These are phyloP conservation scores for Cyclocybe cylindracea DNA, from an alignment of 768 basidiomycete species.

Conservation along the genomic window DNA sequence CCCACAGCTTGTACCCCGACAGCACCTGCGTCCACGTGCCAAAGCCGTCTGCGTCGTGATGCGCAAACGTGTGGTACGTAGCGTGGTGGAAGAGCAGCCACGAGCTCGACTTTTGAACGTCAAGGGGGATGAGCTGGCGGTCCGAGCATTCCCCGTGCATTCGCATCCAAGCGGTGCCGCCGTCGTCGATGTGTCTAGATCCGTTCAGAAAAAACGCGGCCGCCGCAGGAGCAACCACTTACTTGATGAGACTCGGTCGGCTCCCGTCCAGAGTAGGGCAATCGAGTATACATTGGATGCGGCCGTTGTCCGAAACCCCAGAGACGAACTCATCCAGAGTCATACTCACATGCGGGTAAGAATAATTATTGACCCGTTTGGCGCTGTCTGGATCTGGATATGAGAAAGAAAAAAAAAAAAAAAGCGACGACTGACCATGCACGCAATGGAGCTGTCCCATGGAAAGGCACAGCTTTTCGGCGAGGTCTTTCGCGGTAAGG, in stretches of 20 bases:
- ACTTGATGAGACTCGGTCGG: neutral
- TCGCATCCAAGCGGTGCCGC: neutral
- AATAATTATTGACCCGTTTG: neutral
- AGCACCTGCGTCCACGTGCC: slow-evolving; percentile 1
- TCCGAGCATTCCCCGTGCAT: neutral
- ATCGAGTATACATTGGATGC: neutral
- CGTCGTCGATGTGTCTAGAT: neutral
- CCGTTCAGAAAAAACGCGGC: neutral
- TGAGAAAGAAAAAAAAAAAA: too few relatives aligned
- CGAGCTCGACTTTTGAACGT: neutral
- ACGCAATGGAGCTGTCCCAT: neutral
- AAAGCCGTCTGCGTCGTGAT: slow-evolving; percentile 3
- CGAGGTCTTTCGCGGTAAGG: neutral
- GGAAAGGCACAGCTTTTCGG: neutral
- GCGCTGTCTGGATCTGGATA: neutral
- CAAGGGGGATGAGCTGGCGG: neutral
- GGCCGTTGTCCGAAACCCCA: neutral
- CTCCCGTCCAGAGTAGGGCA: neutral
- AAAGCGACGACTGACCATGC: neutral
- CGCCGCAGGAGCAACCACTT: neutral
- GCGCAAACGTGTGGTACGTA: neutral
- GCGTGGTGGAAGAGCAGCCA: too few relatives aligned
- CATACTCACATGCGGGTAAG: neutral
- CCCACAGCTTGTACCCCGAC: slow-evolving; percentile 1
- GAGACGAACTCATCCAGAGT: neutral